Evolutionary conservation across 345 rosid species (phyloP).

Genomic region (Rhodomyrtus tomentosa): DNA sequence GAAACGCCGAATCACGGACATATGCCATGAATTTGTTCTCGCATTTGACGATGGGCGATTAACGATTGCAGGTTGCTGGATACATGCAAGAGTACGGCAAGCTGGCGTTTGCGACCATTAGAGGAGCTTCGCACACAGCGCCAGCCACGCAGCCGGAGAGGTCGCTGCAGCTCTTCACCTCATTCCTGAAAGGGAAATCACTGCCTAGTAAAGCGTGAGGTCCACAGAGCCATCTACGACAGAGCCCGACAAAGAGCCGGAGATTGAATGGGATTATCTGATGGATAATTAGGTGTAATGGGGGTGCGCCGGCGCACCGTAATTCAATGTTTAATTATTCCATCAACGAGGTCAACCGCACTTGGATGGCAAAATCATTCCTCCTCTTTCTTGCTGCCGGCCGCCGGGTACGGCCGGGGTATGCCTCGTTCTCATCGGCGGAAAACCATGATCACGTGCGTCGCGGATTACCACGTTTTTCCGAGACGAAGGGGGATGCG

Average conservation of each 20-base stretch:
- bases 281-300: background rate
- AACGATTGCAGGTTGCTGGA: slow-evolving; percentile 19
- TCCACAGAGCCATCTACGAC: background rate
- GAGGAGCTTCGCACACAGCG: slow-evolving; percentile 38
- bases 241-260: background rate
- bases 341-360: no score
- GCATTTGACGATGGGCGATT: background rate
- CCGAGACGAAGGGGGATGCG: background rate
- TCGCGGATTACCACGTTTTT: background rate
- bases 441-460: background rate
- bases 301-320: background rate
- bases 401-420: no score
- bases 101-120: slow-evolving; percentile 25
- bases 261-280: background rate
- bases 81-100: slow-evolving; percentile 36
- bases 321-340: no score
- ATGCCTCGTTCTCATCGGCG: no score
- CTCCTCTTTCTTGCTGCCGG: no score
- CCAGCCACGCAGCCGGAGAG: slow-evolving; percentile 31
- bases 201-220: slow-evolving; percentile 5
- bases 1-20: background rate
- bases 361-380: no score
- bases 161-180: slow-evolving; percentile 18
- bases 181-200: slow-evolving; percentile 20
- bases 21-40: background rate